Conservation (phyloP, 805 yeast genomes). For the Vanderwaltozyma polyspora region DNA sequence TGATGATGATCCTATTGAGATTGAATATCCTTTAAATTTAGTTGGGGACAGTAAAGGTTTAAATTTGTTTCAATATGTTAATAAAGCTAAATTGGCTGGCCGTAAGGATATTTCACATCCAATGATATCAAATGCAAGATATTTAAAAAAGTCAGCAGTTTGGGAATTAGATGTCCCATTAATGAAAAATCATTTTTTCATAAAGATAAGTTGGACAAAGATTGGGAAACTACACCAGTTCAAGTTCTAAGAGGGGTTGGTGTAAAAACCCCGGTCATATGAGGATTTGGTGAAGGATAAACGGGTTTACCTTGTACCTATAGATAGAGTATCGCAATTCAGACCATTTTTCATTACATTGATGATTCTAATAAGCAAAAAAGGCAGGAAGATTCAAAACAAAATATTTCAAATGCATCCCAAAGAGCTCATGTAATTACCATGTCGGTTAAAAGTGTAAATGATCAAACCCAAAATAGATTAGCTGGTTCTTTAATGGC, state of each 20-base stretch:
- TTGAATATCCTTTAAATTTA: constrained; percentile 48
- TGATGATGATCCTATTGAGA: constrained; percentile 47
- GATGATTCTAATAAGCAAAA: constrained; percentile 45
- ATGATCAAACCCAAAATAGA: constrained; percentile 46
- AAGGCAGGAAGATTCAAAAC: constrained; percentile 33
- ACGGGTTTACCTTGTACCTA: constrained; percentile 51
- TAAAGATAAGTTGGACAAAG: constrained; percentile 40
- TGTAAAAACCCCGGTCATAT: constrained; percentile 38
- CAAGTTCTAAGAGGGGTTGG: constrained; percentile 69
- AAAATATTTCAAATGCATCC: constrained; percentile 26
- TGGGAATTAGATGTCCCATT: constrained; percentile 72
- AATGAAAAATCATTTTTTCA: constrained; percentile 57
- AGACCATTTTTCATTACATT: constrained; percentile 73
- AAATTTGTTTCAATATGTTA: constrained; percentile 47
- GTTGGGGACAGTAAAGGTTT: constrained; percentile 27
- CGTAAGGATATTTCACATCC: constrained; percentile 25
- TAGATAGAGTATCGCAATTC: constrained; percentile 61
- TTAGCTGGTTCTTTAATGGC: constrained; percentile 60
- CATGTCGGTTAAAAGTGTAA: constrained; percentile 57
- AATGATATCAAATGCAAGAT: constrained; percentile 33
- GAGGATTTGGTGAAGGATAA: constrained; percentile 35
- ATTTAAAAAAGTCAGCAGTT: constrained; percentile 52
- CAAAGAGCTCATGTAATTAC: constrained; percentile 55
- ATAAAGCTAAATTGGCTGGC: constrained; percentile 18
- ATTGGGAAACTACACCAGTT: constrained; percentile 49